phyloP scores from a whole-genome alignment of 1,139 yeast genomes.

The Scheffersomyces illinoinensis region DNA sequence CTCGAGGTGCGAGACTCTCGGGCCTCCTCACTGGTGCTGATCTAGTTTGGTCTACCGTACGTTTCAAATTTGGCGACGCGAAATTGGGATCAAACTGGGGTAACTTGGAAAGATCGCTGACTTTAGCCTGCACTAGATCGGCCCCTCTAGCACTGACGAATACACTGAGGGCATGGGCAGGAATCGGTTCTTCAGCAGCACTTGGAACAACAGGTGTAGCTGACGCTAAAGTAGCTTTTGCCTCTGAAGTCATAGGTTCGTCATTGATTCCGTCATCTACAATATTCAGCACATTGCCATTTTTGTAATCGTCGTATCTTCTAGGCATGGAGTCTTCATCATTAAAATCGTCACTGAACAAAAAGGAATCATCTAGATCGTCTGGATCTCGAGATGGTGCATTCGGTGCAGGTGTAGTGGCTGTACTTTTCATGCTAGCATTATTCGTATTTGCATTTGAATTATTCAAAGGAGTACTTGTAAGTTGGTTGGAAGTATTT shows the following conservation, averaged over 20 bases:
- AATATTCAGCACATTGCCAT: not conserved
- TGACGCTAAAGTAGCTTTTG: conserved; percentile 1
- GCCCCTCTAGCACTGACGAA: conserved; percentile 66
- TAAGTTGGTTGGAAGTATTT: not conserved
- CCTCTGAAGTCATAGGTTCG: conserved; percentile 1
- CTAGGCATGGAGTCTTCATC: conserved; percentile 7
- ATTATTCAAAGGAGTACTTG: conserved; percentile 1
- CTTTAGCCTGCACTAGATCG: conserved; percentile 47
- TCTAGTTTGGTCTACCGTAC: conserved; percentile 59
- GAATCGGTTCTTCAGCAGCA: not conserved
- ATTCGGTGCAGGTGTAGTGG: conserved; percentile 9
- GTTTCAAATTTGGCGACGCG: conserved; percentile 50
- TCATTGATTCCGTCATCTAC: not conserved
- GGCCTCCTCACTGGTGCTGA: conserved; percentile 58
- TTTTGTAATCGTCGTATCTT: conserved; percentile 18
- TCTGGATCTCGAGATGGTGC: conserved; percentile 26
- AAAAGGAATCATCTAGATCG: conserved; percentile 63
- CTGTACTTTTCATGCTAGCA: conserved; percentile 12
- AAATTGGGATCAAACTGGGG: conserved; percentile 51
- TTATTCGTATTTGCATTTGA: conserved; percentile 4
- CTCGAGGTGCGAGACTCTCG: conserved; percentile 14
- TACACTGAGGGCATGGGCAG: conserved; percentile 13
- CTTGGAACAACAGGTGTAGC: conserved; percentile 4
- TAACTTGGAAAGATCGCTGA: conserved; percentile 33
- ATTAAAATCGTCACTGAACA: conserved; percentile 61